Evolutionary conservation across 768 basidiomycete species (phyloP).

Genomic region (Amanita exitialis): DNA sequence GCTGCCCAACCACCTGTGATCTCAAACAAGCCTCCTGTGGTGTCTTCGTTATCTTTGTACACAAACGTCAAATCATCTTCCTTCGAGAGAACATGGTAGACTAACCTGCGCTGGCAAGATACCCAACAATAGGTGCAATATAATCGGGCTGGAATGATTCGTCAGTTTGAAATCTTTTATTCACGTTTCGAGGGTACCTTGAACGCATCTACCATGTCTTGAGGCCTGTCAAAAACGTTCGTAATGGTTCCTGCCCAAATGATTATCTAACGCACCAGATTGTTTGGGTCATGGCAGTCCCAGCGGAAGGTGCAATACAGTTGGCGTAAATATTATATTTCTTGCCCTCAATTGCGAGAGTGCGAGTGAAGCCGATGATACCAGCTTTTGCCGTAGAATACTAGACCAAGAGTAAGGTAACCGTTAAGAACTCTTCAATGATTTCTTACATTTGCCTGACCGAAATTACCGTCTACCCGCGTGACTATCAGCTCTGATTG

Average conservation of each 20-base stretch:
- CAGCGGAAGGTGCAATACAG: conserved; percentile 77
- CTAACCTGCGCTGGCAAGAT: conserved; percentile 65
- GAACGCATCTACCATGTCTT: conserved; percentile 83
- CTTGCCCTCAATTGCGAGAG: conserved; percentile 84
- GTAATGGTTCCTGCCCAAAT: not conserved
- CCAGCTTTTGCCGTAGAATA: conserved; percentile 92
- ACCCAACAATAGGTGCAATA: conserved; percentile 89
- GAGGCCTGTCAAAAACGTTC: conserved; percentile 36
- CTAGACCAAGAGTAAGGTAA: conserved; percentile 20
- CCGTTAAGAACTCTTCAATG: not conserved
- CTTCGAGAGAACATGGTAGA: not conserved
- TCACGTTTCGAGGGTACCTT: conserved; percentile 37
- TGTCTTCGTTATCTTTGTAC: conserved; percentile 54
- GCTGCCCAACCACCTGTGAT: conserved; percentile 88
- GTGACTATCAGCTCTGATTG: not conserved
- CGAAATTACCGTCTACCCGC: conserved; percentile 79
- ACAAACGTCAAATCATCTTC: not conserved
- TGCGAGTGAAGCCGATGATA: conserved; percentile 83
- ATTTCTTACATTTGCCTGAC: conserved; percentile 71
- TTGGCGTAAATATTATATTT: conserved; percentile 91
- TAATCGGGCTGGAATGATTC: conserved; percentile 59
- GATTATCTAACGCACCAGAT: conserved; percentile 40
- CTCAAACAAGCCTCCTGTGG: conserved; percentile 74
- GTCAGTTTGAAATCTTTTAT: not conserved
- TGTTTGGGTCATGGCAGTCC: conserved; percentile 87